Percentiles rank a stretch among this genome's conserved stretches.
Evolutionary conservation across 2,329 filamentous ascomycete genomes (phyloP).

Genomic region (Xylaria sp.): DNA sequence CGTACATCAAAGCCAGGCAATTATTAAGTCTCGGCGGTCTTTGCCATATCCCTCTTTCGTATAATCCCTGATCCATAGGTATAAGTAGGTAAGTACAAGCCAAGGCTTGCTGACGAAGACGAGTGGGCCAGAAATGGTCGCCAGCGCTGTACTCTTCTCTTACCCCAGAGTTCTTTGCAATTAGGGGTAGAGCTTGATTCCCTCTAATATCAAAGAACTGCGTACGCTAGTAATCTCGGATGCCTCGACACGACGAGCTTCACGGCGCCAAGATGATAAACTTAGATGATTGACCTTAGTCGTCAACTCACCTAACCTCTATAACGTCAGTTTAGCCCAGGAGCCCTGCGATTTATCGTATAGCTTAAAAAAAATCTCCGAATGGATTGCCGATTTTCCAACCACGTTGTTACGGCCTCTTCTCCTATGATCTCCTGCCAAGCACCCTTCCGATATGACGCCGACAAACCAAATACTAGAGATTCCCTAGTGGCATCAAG

Average conservation of each 20-base stretch:
- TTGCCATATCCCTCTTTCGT: conserved; percentile 4
- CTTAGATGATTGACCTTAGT: not conserved
- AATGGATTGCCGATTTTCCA: conserved; percentile 1
- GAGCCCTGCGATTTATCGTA: conserved; percentile 9
- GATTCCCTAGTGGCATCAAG: conserved; percentile 11
- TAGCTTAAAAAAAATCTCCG: not conserved
- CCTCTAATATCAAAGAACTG: conserved; percentile 1
- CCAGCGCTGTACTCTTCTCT: conserved; percentile 9
- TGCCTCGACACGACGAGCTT: conserved; percentile 1
- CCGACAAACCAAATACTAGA: conserved; percentile 3
- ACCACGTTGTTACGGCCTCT: not conserved
- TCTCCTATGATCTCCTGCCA: conserved; percentile 17
- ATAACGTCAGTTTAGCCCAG: conserved; percentile 4
- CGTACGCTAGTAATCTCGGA: not conserved
- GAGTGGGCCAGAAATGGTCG: conserved; percentile 16
- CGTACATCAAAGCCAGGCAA: conserved; percentile 4
- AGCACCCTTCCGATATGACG: conserved; percentile 14
- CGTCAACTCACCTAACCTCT: not conserved
- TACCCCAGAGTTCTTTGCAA: conserved; percentile 12
- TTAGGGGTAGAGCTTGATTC: not conserved
- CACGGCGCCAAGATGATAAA: conserved; percentile 19
- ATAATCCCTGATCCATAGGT: conserved; percentile 9
- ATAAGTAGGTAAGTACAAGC: conserved; percentile 5
- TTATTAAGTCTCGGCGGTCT: not conserved
- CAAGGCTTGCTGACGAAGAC: conserved; percentile 12